Percentiles rank a stretch among this genome's conserved stretches.
These are phyloP conservation scores for Gynandropsis gynandra DNA, from an alignment of 345 rosid species.

Conservation along the genomic window DNA sequence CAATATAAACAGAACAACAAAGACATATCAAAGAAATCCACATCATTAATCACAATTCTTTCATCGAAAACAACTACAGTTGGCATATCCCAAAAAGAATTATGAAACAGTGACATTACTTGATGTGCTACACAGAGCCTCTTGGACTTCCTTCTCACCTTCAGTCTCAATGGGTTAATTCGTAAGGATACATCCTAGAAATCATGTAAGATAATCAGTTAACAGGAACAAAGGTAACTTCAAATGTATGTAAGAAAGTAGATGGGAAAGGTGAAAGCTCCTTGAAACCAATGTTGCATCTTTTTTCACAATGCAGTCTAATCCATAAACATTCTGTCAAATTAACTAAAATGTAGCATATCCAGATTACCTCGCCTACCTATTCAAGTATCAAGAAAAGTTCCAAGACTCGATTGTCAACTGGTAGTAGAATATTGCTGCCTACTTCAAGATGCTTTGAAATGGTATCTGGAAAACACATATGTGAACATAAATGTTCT, in stretches of 20 bases:
- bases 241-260: conserved; percentile 86
- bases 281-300: conserved; percentile 65
- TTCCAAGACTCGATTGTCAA: conserved; percentile 91
- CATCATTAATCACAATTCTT: too few species aligned
- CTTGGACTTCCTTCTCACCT: too few species aligned
- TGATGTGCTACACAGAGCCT: too few species aligned
- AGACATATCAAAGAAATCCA: too few species aligned
- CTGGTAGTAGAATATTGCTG: conserved; percentile 87
- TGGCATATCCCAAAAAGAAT: too few species aligned
- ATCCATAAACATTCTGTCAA: conserved; percentile 6
- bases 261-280: conserved; percentile 63
- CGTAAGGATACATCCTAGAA: too few species aligned
- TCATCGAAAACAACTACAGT: too few species aligned
- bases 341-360: conserved; percentile 16
- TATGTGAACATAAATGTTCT: not conserved
- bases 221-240: too few species aligned
- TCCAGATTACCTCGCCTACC: not conserved
- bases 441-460: conserved; percentile 68
- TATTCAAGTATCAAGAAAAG: conserved; percentile 74
- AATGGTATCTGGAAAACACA: conserved; percentile 33
- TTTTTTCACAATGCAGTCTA: conserved; percentile 27
- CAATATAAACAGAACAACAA: too few species aligned
- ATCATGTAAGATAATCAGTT: too few species aligned
- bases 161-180: too few species aligned
- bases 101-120: too few species aligned